Evolutionary conservation across 805 yeast species (phyloP).

Genomic region (Suhomyces emberorum): DNA sequence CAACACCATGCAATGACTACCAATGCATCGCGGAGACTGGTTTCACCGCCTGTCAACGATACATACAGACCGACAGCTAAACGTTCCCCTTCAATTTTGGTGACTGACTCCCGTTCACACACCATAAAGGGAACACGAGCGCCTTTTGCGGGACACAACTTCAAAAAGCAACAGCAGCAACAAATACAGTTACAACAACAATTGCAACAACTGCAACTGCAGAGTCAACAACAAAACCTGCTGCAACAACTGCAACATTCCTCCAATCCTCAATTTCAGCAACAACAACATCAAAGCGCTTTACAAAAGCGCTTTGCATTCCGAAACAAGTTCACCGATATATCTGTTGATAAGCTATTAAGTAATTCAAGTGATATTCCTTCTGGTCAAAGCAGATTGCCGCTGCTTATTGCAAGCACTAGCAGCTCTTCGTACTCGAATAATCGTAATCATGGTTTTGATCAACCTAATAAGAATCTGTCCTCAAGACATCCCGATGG

Average conservation of each 20-base stretch:
- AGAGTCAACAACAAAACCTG: slow-evolving; percentile 20
- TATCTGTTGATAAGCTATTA: slow-evolving; percentile 76
- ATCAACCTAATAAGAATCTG: background rate
- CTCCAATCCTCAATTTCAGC: slow-evolving; percentile 18
- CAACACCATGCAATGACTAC: slow-evolving; percentile 5
- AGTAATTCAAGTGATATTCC: slow-evolving; percentile 86
- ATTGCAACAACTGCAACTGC: slow-evolving; percentile 17
- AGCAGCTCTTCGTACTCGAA: slow-evolving; percentile 7
- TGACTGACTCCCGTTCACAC: slow-evolving; percentile 76
- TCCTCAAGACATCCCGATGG: background rate
- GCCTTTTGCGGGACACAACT: slow-evolving; percentile 73
- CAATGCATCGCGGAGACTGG: background rate
- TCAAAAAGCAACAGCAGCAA: slow-evolving; percentile 35
- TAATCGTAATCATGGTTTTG: background rate
- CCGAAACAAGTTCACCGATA: slow-evolving; percentile 61
- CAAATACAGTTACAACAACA: slow-evolving; percentile 16
- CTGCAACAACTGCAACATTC: slow-evolving; percentile 28
- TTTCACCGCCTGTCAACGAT: background rate
- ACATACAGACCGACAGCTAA: slow-evolving; percentile 60
- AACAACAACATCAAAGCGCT: slow-evolving; percentile 18
- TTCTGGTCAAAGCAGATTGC: slow-evolving; percentile 59
- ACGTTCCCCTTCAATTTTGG: slow-evolving; percentile 89
- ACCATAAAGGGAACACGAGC: slow-evolving; percentile 55
- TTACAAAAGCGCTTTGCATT: slow-evolving; percentile 28
- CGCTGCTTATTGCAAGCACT: slow-evolving; percentile 22